Conservation (phyloP, 2,329 filamentous ascomycete genomes). For the Leptoxyphium fumago region DNA sequence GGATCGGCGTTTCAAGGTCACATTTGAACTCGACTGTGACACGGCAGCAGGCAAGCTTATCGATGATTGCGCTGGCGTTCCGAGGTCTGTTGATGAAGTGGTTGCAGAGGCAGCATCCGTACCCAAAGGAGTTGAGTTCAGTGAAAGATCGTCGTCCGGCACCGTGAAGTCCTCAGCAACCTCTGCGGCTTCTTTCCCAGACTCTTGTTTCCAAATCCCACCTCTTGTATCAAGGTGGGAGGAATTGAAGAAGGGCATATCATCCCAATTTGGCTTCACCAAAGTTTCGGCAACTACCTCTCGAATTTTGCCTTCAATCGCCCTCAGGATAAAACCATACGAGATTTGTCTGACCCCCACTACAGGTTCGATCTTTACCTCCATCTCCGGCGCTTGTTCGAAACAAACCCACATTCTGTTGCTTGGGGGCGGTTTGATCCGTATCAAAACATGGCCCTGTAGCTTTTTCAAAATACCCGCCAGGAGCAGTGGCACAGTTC, state of each 20-base stretch:
- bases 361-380: constrained; percentile 87
- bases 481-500: constrained; percentile 79
- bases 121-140: constrained; percentile 3
- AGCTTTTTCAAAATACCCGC: constrained; percentile 73
- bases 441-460: constrained; percentile 70
- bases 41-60: neutral
- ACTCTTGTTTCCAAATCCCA: constrained; percentile 56
- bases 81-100: constrained; percentile 3
- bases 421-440: constrained; percentile 87
- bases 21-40: neutral
- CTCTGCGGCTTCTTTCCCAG: constrained; percentile 4
- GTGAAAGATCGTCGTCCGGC: neutral
- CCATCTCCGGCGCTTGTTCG: constrained; percentile 83
- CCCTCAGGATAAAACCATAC: constrained; percentile 76
- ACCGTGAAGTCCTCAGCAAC: constrained; percentile 1
- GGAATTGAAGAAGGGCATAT: constrained; percentile 79
- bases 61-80: neutral
- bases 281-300: constrained; percentile 87
- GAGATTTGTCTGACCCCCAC: constrained; percentile 93
- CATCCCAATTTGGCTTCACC: constrained; percentile 91
- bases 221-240: constrained; percentile 65
- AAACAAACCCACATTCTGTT: constrained; percentile 96
- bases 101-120: constrained; percentile 10
- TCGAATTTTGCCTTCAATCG: constrained; percentile 89
- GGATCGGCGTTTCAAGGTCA: constrained; percentile 9